A percentile compares a stretch with the other conserved stretches of the same genome.
Evolutionary conservation across 1,139 yeast species (phyloP).

Genomic region (Pichia sp.): DNA sequence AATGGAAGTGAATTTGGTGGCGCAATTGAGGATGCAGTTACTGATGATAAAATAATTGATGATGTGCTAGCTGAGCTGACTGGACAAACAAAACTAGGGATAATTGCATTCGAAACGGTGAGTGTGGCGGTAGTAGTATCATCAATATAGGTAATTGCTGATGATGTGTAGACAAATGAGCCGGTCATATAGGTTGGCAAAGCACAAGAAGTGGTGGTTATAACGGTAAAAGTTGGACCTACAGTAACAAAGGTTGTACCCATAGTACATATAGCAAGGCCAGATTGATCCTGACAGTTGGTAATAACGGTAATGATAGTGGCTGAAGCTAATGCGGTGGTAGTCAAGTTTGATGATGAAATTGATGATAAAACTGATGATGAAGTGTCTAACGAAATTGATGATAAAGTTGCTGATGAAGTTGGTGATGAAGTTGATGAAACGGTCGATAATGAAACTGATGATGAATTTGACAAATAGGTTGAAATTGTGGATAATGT

Average conservation of each 20-base stretch:
- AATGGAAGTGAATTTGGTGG: too few relatives aligned
- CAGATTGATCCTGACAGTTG: constrained; percentile 1
- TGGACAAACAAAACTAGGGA: constrained; percentile 12
- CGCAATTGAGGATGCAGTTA: too few relatives aligned
- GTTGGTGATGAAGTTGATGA: too few relatives aligned
- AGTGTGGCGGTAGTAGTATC: constrained; percentile 12
- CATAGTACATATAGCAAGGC: constrained; percentile 1
- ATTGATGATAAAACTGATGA: too few relatives aligned
- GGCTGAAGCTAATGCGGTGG: too few relatives aligned
- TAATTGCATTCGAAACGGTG: constrained; percentile 9
- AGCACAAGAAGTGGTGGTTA: constrained; percentile 8
- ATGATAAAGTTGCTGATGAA: too few relatives aligned
- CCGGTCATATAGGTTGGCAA: constrained; percentile 6
- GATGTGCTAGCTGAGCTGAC: too few relatives aligned
- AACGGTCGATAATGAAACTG: background rate
- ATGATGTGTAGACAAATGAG: constrained; percentile 4
- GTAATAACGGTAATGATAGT: constrained; percentile 4
- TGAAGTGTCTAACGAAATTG: too few relatives aligned
- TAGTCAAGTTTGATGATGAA: too few relatives aligned
- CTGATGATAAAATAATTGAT: background rate
- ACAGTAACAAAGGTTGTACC: constrained; percentile 3
- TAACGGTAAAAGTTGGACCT: background rate
- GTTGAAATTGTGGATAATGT: background rate
- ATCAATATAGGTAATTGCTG: constrained; percentile 2
- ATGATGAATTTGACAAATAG: too few relatives aligned